Percentiles rank a stretch among this genome's conserved stretches.
These are phyloP conservation scores for Pseudonitzschia delicatissima DNA, from an alignment of 108 stramenopile genomes.

Conservation along the genomic window DNA sequence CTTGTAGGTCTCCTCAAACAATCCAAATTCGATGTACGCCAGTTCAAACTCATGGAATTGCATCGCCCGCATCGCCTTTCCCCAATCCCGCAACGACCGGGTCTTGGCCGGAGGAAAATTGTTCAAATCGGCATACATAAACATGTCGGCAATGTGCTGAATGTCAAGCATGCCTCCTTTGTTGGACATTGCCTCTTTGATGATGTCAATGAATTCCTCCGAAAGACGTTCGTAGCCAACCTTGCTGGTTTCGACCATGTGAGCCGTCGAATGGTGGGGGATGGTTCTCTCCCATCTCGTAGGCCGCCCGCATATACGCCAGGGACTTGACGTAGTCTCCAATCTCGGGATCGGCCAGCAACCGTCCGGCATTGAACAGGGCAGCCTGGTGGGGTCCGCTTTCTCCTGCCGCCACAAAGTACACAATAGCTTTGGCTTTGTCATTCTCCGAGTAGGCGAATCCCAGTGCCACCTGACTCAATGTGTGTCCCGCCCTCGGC, in stretches of 20 bases:
- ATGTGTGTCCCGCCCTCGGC: slow-evolving; percentile 8
- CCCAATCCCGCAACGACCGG: slow-evolving; percentile 3
- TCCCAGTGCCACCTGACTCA: slow-evolving; percentile 19
- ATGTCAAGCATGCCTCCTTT: neutral
- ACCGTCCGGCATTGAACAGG: slow-evolving; percentile 34
- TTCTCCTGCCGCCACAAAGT: slow-evolving; percentile 37
- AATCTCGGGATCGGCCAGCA: slow-evolving; percentile 21
- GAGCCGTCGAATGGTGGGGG: slow-evolving; percentile 4
- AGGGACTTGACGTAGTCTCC: slow-evolving; percentile 27
- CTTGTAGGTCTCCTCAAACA: neutral
- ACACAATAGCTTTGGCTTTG: slow-evolving; percentile 11
- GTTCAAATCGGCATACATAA: slow-evolving; percentile 16
- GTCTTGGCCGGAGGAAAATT: slow-evolving; percentile 7
- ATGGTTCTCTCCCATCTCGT: slow-evolving; percentile 18
- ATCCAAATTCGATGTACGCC: neutral
- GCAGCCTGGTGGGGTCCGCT: slow-evolving; percentile 28
- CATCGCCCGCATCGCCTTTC: neutral
- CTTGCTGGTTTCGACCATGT: neutral
- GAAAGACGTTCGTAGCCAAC: slow-evolving; percentile 1
- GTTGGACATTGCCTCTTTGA: neutral
- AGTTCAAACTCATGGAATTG: neutral
- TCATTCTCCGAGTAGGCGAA: slow-evolving; percentile 17
- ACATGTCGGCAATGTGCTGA: slow-evolving; percentile 16
- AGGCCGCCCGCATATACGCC: slow-evolving; percentile 29
- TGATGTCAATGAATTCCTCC: neutral